These are phyloP conservation scores for Linnemannia hyalina DNA, from an alignment of 192 early-diverging fungal species.

Conservation along the genomic window DNA sequence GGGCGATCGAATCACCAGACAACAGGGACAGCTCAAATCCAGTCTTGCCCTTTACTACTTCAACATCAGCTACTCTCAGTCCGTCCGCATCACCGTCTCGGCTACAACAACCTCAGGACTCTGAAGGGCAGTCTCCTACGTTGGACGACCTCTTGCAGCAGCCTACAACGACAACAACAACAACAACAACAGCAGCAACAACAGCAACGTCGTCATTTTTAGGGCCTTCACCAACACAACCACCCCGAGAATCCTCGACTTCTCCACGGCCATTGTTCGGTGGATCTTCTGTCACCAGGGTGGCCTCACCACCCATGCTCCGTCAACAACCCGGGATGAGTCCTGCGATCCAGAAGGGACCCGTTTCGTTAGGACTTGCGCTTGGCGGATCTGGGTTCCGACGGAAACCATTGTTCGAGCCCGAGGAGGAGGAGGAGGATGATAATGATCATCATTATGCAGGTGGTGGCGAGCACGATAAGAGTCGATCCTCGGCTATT, in stretches of 20 bases:
- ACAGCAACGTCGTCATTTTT: neutral
- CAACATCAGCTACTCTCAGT: neutral
- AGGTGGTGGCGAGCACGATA: conserved; percentile 3
- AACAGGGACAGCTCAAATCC: neutral
- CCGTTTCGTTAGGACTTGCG: conserved; percentile 36
- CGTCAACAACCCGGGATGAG: conserved; percentile 43
- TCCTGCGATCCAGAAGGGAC: conserved; percentile 42
- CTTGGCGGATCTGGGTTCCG: conserved; percentile 51
- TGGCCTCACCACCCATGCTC: neutral
- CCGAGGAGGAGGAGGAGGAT: too few relatives aligned
- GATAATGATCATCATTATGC: conserved; percentile 3
- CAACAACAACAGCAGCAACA: neutral
- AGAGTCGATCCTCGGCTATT: neutral
- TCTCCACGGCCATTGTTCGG: neutral
- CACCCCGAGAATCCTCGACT: neutral
- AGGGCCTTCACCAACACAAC: neutral
- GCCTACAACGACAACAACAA: neutral
- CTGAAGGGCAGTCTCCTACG: neutral
- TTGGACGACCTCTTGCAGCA: neutral
- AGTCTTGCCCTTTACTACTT: neutral
- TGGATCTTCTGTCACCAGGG: neutral
- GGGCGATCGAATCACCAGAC: conserved; percentile 26
- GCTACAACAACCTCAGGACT: neutral
- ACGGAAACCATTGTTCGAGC: conserved; percentile 46
- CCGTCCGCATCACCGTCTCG: neutral